Evolutionary conservation across 768 basidiomycete species (phyloP).

Genomic region (Suillus alpinus): DNA sequence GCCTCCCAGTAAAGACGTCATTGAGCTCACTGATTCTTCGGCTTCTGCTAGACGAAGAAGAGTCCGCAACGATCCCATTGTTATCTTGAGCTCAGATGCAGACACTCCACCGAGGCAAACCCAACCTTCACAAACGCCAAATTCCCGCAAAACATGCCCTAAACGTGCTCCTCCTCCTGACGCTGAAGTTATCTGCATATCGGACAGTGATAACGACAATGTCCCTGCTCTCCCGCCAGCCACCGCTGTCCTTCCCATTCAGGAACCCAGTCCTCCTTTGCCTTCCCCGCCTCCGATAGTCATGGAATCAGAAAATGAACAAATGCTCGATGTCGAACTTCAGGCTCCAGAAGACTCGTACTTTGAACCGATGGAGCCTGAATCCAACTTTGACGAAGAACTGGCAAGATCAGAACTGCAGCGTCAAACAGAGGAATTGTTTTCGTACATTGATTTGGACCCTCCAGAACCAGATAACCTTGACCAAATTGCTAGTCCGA

Average conservation of each 20-base stretch:
- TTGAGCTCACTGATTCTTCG: conserved; percentile 25
- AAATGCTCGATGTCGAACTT: neutral
- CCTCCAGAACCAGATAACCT: neutral
- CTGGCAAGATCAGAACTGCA: neutral
- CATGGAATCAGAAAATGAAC: neutral
- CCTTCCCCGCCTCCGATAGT: neutral
- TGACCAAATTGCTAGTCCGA: neutral
- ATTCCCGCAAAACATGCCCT: neutral
- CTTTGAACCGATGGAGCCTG: neutral
- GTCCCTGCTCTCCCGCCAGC: neutral
- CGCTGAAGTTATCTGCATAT: conserved; percentile 27
- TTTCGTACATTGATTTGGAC: neutral
- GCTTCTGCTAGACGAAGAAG: conserved; percentile 6
- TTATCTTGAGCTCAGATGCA: conserved; percentile 26
- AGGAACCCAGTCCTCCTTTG: neutral
- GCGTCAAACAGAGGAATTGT: neutral
- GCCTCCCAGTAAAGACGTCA: conserved; percentile 2
- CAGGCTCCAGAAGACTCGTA: neutral
- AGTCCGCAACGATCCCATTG: conserved; percentile 15
- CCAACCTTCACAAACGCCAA: conserved; percentile 1
- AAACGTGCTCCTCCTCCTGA: conserved; percentile 7
- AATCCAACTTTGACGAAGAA: neutral
- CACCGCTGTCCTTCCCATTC: neutral
- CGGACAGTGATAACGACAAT: conserved; percentile 23
- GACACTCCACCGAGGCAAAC: conserved; percentile 2